These are phyloP conservation scores for Ogataea hybrid DNA, from an alignment of 1,139 yeast species.

Conservation along the genomic window DNA sequence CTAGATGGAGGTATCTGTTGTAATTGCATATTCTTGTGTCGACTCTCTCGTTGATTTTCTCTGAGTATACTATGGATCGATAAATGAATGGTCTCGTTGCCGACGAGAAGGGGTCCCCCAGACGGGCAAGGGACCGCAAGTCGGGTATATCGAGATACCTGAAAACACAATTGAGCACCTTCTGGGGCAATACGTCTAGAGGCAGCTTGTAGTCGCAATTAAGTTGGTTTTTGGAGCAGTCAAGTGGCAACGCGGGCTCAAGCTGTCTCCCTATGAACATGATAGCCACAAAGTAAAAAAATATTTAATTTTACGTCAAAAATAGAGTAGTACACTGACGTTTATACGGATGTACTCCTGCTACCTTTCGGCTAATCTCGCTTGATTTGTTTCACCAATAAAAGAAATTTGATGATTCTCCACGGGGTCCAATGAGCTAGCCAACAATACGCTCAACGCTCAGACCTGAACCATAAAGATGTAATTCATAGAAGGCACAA, in stretches of 20 bases:
- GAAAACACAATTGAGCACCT: conserved; percentile 1
- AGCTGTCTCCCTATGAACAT: conserved; percentile 3
- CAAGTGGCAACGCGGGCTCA: conserved; percentile 1
- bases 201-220: not conserved
- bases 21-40: conserved; percentile 6
- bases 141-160: conserved; percentile 6
- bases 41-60: not conserved
- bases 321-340: no score
- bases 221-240: not conserved
- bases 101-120: not conserved
- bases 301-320: no score
- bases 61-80: conserved; percentile 9
- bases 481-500: no score
- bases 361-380: no score
- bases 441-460: no score
- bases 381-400: no score
- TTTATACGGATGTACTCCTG: no score
- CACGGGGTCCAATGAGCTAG: no score
- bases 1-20: conserved; percentile 18
- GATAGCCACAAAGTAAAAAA: not conserved
- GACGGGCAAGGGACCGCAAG: conserved; percentile 6
- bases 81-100: conserved; percentile 6
- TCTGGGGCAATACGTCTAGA: not conserved
- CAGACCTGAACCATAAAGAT: no score
- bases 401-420: no score